A percentile compares a stretch with the other conserved stretches of the same genome.
Conservation (phyloP, 2,329 filamentous ascomycete species). For the Fusarium irregulare region DNA sequence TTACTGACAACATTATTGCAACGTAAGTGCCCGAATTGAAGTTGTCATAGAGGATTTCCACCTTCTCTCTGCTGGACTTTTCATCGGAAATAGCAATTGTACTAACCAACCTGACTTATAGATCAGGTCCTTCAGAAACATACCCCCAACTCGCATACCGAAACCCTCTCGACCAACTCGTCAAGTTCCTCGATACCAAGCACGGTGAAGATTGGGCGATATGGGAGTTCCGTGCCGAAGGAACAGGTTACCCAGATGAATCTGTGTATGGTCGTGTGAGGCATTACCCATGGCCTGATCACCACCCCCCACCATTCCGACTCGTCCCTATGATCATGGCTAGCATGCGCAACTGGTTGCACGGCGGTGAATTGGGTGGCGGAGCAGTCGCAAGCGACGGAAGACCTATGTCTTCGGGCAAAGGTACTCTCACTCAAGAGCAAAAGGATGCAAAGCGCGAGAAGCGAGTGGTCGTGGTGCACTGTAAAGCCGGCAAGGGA, state of each 20-base stretch:
- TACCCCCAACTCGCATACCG: conserved; percentile 94
- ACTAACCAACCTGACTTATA: conserved; percentile 53
- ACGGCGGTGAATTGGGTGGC: conserved; percentile 59
- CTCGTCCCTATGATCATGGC: conserved; percentile 90
- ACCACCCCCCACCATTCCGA: conserved; percentile 93
- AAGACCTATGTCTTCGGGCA: conserved; percentile 24
- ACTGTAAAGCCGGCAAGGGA: conserved; percentile 98
- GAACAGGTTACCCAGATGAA: conserved; percentile 92
- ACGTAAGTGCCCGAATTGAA: conserved; percentile 56
- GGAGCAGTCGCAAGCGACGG: conserved; percentile 28
- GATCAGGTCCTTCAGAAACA: conserved; percentile 88
- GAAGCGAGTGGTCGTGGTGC: conserved; percentile 83
- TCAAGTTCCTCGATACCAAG: conserved; percentile 86
- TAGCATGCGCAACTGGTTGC: conserved; percentile 90
- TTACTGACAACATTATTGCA: conserved; percentile 80
- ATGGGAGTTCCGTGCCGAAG: conserved; percentile 97
- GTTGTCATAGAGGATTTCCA: neutral
- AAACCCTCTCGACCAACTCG: conserved; percentile 88
- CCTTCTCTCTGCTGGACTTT: fast-evolving
- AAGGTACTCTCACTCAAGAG: conserved; percentile 33
- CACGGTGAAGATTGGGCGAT: conserved; percentile 91
- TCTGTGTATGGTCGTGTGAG: conserved; percentile 87
- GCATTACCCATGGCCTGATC: conserved; percentile 97
- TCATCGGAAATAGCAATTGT: neutral
- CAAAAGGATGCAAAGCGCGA: conserved; percentile 52